phyloP scores from a whole-genome alignment of 2,329 filamentous ascomycete genomes.

The Westerdykella aurantiaca region DNA sequence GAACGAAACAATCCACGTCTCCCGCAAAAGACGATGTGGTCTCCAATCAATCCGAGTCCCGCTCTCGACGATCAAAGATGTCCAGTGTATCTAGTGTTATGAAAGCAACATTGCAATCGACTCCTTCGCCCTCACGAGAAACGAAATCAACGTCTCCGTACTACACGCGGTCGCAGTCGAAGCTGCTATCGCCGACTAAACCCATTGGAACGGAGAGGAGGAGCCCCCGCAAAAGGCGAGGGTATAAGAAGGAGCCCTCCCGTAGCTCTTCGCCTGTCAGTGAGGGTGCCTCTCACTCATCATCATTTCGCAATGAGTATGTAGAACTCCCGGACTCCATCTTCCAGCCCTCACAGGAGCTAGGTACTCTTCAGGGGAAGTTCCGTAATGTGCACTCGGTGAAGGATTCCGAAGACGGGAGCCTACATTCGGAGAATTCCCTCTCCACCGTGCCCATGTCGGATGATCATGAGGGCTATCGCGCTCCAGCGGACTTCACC shows the following conservation, averaged over 20 bases:
- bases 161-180: slow-evolving; percentile 25
- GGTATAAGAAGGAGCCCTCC: no score
- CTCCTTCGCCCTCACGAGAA: slow-evolving; percentile 15
- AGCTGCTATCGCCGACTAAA: slow-evolving; percentile 17
- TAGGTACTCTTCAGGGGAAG: slow-evolving; percentile 16
- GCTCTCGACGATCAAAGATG: slow-evolving; percentile 15
- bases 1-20: slow-evolving; percentile 21
- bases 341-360: slow-evolving; percentile 21
- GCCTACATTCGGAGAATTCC: slow-evolving; percentile 22
- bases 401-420: slow-evolving; percentile 31
- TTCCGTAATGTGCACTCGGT: slow-evolving; percentile 20
- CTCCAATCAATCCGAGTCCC: slow-evolving; percentile 8
- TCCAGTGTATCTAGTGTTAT: slow-evolving; percentile 13
- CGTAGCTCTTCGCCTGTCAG: slow-evolving; percentile 1
- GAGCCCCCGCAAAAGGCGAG: slow-evolving; percentile 9
- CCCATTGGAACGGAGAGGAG: not conserved
- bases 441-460: slow-evolving; percentile 22
- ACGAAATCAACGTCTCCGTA: slow-evolving; percentile 20
- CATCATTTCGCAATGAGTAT: slow-evolving; percentile 6
- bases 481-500: slow-evolving; percentile 3
- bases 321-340: slow-evolving; percentile 12
- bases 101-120: slow-evolving; percentile 13
- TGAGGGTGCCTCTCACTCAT: slow-evolving; percentile 2
- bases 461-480: slow-evolving; percentile 11
- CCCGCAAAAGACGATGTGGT: slow-evolving; percentile 13